Evolutionary conservation across 139 green algal genomes (phyloP).

Genomic region (Chlamydomonas urium): DNA sequence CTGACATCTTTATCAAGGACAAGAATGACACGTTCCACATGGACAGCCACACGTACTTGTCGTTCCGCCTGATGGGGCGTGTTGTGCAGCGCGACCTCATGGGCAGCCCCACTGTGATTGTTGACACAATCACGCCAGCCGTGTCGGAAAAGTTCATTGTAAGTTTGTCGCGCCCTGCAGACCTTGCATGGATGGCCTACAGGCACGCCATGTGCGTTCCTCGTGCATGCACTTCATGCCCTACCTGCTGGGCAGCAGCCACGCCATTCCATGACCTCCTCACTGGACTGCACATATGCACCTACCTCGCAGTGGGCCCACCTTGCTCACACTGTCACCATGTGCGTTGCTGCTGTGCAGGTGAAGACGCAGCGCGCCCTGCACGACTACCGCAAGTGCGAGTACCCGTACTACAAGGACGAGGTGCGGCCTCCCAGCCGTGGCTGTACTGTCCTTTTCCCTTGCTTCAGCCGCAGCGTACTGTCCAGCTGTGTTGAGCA

Average conservation of each 20-base stretch:
- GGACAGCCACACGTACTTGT: conserved; percentile 31
- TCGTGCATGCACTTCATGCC: no score
- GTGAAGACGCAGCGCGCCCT: conserved; percentile 57
- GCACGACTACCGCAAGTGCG: conserved; percentile 55
- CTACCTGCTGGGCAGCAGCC: no score
- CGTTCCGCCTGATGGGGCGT: conserved; percentile 43
- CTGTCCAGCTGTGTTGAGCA: no score
- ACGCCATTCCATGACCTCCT: no score
- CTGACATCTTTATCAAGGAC: conserved; percentile 40
- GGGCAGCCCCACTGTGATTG: conserved; percentile 13
- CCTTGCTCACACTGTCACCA: no score
- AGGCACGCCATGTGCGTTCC: no score
- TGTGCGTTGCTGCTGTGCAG: conserved; percentile 16
- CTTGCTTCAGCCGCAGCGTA: no score
- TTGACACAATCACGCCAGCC: conserved; percentile 33
- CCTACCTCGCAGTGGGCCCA: no score
- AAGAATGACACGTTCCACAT: conserved; percentile 56
- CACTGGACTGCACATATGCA: no score
- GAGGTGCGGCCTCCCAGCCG: no score
- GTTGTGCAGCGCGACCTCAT: conserved; percentile 32
- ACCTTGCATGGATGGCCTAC: no score
- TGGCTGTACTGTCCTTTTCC: no score
- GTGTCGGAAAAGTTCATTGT: conserved; percentile 49
- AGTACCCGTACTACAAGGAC: conserved; percentile 53
- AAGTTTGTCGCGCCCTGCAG: conserved; percentile 14